phyloP scores from a whole-genome alignment of 257 asterid species.

The Henckelia pumila region DNA sequence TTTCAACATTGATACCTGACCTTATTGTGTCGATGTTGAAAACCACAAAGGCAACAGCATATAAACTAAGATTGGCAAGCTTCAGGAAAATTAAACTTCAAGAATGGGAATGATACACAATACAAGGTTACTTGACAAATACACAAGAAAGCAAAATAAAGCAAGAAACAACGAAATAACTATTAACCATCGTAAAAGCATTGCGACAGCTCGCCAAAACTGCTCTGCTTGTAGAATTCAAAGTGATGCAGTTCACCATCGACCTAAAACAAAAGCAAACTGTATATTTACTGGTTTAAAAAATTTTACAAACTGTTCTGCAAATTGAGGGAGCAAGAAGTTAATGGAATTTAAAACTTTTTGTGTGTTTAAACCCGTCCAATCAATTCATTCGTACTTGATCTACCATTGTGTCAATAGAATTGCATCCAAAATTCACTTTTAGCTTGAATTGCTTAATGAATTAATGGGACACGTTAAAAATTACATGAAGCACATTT shows the following conservation, averaged over 20 bases:
- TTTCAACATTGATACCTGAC: conserved; percentile 48
- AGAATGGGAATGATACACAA: conserved; percentile 5
- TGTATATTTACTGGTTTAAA: conserved; percentile 2
- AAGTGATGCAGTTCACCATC: conserved; percentile 96
- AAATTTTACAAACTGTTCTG: background rate
- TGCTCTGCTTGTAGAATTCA: conserved; percentile 86
- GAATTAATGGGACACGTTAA: background rate
- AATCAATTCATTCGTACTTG: background rate
- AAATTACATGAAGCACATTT: background rate
- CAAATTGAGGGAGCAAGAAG: background rate
- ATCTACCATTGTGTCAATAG: background rate
- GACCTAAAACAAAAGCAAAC: conserved; percentile 53
- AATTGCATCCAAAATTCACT: background rate
- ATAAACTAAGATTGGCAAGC: conserved; percentile 89
- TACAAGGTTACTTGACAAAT: conserved; percentile 2
- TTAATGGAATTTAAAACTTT: background rate
- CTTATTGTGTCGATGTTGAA: conserved; percentile 50
- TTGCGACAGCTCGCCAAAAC: conserved; percentile 94
- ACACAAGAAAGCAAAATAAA: background rate
- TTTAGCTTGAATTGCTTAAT: background rate
- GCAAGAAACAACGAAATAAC: conserved; percentile 22
- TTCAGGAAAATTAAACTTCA: conserved; percentile 26
- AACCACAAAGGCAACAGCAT: conserved; percentile 70
- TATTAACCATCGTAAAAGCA: conserved; percentile 84
- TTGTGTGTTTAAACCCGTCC: background rate